Evolutionary conservation across 2,329 filamentous ascomycete genomes (phyloP).

Genomic region (Rosellinia necatrix): DNA sequence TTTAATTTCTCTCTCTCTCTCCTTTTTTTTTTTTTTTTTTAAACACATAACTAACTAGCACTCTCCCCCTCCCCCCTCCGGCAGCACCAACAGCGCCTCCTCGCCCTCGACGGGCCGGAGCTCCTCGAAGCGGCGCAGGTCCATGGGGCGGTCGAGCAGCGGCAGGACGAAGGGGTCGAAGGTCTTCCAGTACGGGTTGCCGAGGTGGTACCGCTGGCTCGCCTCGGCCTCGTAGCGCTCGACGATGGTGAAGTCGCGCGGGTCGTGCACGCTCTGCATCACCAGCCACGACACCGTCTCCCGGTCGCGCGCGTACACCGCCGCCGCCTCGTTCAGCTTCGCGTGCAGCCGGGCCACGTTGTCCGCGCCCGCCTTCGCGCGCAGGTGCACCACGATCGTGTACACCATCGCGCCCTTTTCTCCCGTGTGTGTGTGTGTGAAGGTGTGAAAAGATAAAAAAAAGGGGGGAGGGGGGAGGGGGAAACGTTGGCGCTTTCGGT

Average conservation of each 20-base stretch:
- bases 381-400: slow-evolving; percentile 71
- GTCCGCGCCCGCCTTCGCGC: slow-evolving; percentile 68
- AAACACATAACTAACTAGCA: too few species aligned
- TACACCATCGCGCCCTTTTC: slow-evolving; percentile 65
- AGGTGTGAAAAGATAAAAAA: too few species aligned
- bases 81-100: slow-evolving; percentile 32
- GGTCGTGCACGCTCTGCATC: slow-evolving; percentile 74
- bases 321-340: slow-evolving; percentile 76
- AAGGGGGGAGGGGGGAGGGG: too few species aligned
- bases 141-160: slow-evolving; percentile 70
- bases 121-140: slow-evolving; percentile 70
- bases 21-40: too few species aligned
- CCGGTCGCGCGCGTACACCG: slow-evolving; percentile 72
- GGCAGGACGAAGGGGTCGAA: slow-evolving; percentile 76
- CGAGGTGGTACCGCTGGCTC: slow-evolving; percentile 66
- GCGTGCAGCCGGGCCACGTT: slow-evolving; percentile 69
- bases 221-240: slow-evolving; percentile 72
- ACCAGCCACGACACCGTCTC: slow-evolving; percentile 76
- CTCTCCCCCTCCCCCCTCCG: too few species aligned
- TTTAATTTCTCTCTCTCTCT: too few species aligned
- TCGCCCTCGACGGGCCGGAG: slow-evolving; percentile 49
- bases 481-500: too few species aligned
- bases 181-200: slow-evolving; percentile 76
- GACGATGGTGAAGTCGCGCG: slow-evolving; percentile 73
- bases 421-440: not conserved